A percentile compares a stretch with the other conserved stretches of the same genome.
phyloP scores from a whole-genome alignment of 2,329 filamentous ascomycete species.

The Fusarium palustre region DNA sequence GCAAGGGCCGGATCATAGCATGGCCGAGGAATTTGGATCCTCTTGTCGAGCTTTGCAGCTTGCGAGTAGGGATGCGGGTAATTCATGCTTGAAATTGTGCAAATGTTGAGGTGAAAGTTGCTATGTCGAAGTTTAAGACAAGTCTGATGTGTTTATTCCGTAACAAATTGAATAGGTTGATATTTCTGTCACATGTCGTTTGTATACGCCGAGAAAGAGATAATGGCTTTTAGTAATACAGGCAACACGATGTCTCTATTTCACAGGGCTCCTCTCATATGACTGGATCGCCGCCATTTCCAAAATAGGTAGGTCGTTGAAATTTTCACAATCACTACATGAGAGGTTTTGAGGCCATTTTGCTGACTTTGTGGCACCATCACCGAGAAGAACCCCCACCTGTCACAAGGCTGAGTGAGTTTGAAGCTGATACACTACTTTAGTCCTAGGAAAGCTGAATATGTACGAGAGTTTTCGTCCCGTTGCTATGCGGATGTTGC shows the following conservation, averaged over 20 bases:
- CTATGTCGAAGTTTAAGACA: not conserved
- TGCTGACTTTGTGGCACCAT: not conserved
- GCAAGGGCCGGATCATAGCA: not conserved
- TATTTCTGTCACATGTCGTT: not conserved
- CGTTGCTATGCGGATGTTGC: no score
- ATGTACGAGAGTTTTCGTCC: not conserved
- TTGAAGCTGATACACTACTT: no score
- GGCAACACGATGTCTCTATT: not conserved
- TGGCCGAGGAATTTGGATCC: constrained; percentile 8
- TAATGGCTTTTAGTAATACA: not conserved
- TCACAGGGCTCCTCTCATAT: no score
- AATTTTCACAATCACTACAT: not conserved
- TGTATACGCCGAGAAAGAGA: not conserved
- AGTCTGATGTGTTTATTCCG: not conserved
- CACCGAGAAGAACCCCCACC: not conserved
- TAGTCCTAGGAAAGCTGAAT: not conserved
- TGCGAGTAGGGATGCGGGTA: constrained; percentile 13
- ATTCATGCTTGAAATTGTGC: not conserved
- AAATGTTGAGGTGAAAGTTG: rapidly evolving
- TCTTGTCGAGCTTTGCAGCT: constrained; percentile 5
- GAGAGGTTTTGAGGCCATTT: constrained; percentile 18
- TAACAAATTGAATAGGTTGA: no score
- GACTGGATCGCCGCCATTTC: not conserved
- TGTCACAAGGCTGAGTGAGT: not conserved
- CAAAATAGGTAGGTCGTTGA: not conserved